A percentile compares a stretch with the other conserved stretches of the same genome.
Conservation (phyloP, 2,329 filamentous ascomycete genomes). For the Phaeosphaeriaceae sp. region DNA sequence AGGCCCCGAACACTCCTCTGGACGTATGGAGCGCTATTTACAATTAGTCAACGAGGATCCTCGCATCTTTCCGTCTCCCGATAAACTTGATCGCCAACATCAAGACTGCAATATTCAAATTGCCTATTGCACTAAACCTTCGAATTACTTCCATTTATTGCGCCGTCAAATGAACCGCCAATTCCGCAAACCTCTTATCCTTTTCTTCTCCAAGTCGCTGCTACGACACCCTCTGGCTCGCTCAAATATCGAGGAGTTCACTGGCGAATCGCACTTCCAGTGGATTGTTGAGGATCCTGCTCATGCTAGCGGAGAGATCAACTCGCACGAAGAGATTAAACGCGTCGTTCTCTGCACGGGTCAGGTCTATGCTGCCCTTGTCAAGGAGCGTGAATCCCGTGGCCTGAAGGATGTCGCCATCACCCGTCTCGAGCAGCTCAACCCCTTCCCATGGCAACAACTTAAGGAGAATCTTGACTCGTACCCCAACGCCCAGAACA, state of each 20-base stretch:
- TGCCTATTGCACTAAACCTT: conserved; percentile 93
- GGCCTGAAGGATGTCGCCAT: conserved; percentile 90
- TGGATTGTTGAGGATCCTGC: conserved; percentile 95
- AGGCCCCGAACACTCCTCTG: conserved; percentile 97
- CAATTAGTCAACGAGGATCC: conserved; percentile 98
- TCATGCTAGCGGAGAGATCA: conserved; percentile 77
- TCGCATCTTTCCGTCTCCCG: conserved; percentile 83
- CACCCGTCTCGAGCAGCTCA: conserved; percentile 94
- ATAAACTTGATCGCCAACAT: conserved; percentile 95
- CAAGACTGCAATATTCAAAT: conserved; percentile 99
- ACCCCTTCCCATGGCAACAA: conserved; percentile 98
- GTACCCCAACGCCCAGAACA: conserved; percentile 97
- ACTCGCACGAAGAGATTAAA: conserved; percentile 83
- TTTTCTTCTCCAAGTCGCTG: conserved; percentile 98
- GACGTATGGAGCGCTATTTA: conserved; percentile 94
- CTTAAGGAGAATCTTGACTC: conserved; percentile 94
- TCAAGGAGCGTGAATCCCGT: conserved; percentile 88
- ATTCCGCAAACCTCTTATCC: conserved; percentile 96
- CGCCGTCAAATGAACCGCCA: conserved; percentile 98
- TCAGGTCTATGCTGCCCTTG: conserved; percentile 88
- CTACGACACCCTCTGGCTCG: conserved; percentile 93
- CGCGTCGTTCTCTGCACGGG: conserved; percentile 94
- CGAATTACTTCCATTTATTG: conserved; percentile 95
- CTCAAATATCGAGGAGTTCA: conserved; percentile 89
- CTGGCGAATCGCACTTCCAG: conserved; percentile 88